These are phyloP conservation scores for Lipomyces chichibuensis DNA, from an alignment of 805 yeast species.

Conservation along the genomic window DNA sequence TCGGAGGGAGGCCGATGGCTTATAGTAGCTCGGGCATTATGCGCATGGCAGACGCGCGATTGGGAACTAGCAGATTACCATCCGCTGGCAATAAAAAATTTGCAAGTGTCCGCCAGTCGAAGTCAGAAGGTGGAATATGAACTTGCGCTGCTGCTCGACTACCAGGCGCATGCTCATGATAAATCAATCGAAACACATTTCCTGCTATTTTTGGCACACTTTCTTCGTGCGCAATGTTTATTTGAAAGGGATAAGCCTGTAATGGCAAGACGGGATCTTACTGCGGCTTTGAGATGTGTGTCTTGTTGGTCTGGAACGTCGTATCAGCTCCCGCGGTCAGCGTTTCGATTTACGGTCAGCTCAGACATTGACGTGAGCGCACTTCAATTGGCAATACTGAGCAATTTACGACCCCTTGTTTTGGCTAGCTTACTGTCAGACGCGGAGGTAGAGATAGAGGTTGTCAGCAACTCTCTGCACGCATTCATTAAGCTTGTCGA, in stretches of 20 bases:
- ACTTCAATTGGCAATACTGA: neutral
- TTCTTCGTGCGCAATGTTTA: conserved; percentile 19
- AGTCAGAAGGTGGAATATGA: conserved; percentile 15
- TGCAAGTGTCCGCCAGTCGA: neutral
- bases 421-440: neutral
- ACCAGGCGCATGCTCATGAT: neutral
- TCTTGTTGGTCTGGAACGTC: neutral
- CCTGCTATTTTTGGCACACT: conserved; percentile 6
- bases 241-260: conserved; percentile 17
- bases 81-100: neutral
- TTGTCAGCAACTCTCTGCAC: neutral
- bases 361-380: neutral
- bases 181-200: neutral
- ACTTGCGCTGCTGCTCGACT: conserved; percentile 8
- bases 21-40: conserved; percentile 16
- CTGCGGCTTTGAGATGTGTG: neutral
- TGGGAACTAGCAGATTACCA: conserved; percentile 23
- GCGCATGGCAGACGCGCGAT: conserved; percentile 16
- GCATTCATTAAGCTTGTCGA: neutral
- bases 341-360: neutral
- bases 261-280: conserved; percentile 1
- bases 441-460: neutral
- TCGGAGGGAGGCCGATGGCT: conserved; percentile 8
- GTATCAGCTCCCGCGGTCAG: neutral
- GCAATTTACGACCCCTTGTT: conserved; percentile 8